A percentile compares a stretch with the other conserved stretches of the same genome.
Evolutionary conservation across 257 asterid genomes (phyloP).

Genomic region (Rhazya stricta): DNA sequence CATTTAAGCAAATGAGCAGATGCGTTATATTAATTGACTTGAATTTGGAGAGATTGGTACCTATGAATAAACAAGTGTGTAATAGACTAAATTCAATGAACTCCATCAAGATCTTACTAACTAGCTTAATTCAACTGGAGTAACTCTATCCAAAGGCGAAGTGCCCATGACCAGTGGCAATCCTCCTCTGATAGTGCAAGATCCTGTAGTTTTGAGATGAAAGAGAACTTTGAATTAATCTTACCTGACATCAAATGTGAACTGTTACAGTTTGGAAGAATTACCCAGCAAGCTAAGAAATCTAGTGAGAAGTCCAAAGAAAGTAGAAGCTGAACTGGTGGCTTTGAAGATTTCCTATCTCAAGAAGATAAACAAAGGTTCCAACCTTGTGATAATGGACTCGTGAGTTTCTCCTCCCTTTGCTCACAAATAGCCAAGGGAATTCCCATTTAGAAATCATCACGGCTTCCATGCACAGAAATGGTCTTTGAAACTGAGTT

Average conservation of each 20-base stretch:
- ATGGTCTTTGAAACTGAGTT: background rate
- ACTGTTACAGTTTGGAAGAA: slow-evolving; percentile 75
- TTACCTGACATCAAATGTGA: background rate
- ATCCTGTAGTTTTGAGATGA: no score
- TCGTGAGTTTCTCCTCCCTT: slow-evolving; percentile 50
- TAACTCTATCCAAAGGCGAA: background rate
- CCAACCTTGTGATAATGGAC: slow-evolving; percentile 80
- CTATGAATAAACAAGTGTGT: background rate
- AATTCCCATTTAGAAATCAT: background rate
- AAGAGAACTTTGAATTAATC: background rate
- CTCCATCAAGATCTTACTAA: background rate
- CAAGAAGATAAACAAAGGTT: slow-evolving; percentile 69
- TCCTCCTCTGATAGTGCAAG: background rate
- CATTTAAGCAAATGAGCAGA: background rate
- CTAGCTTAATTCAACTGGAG: background rate
- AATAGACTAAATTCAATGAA: background rate
- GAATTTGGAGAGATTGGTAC: background rate
- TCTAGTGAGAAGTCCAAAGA: slow-evolving; percentile 66
- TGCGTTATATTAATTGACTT: background rate
- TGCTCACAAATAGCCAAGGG: background rate
- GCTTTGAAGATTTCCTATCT: slow-evolving; percentile 89
- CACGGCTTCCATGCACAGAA: background rate
- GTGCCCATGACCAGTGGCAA: background rate
- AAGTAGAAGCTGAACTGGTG: slow-evolving; percentile 81
- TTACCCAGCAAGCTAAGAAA: slow-evolving; percentile 63